These are phyloP conservation scores for Gracilaria domingensis DNA, from an alignment of 23 red algal genomes.

Conservation along the genomic window DNA sequence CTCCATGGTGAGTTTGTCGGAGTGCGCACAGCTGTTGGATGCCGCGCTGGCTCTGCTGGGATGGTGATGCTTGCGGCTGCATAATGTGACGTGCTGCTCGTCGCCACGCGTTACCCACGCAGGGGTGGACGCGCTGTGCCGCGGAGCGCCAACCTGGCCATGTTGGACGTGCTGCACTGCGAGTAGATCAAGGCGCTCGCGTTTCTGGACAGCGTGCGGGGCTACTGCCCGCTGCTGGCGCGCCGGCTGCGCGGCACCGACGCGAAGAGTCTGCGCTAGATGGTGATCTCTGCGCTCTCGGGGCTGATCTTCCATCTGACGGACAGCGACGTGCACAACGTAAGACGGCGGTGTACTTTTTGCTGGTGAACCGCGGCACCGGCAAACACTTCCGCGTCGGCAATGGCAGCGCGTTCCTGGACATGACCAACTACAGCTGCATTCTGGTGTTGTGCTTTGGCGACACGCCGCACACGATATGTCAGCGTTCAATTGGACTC, in stretches of 20 bases:
- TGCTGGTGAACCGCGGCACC: conserved; percentile 47
- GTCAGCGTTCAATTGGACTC: no score
- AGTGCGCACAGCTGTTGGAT: conserved; percentile 40
- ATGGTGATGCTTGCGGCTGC: conserved; percentile 27
- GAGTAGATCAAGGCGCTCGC: conserved; percentile 45
- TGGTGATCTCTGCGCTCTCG: conserved; percentile 36
- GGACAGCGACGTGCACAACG: conserved; percentile 45
- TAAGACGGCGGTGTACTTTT: conserved; percentile 47
- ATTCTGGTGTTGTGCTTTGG: conserved; percentile 49
- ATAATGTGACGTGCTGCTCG: conserved; percentile 32
- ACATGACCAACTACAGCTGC: conserved; percentile 48
- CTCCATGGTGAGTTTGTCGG: conserved; percentile 39
- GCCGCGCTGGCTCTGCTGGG: conserved; percentile 2
- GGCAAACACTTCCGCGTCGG: conserved; percentile 47
- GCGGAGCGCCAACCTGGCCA: conserved; percentile 21
- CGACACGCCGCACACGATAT: conserved; percentile 17
- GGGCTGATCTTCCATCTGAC: conserved; percentile 53
- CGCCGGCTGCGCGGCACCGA: conserved; percentile 21
- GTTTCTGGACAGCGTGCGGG: conserved; percentile 39
- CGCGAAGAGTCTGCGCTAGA: conserved; percentile 26
- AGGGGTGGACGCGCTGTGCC: conserved; percentile 46
- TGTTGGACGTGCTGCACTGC: conserved; percentile 50
- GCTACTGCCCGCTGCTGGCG: conserved; percentile 46
- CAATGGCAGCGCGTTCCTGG: conserved; percentile 49
- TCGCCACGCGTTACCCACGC: conserved; percentile 31